phyloP scores from a whole-genome alignment of 2,329 filamentous ascomycete species.

The Moelleriella libera region DNA sequence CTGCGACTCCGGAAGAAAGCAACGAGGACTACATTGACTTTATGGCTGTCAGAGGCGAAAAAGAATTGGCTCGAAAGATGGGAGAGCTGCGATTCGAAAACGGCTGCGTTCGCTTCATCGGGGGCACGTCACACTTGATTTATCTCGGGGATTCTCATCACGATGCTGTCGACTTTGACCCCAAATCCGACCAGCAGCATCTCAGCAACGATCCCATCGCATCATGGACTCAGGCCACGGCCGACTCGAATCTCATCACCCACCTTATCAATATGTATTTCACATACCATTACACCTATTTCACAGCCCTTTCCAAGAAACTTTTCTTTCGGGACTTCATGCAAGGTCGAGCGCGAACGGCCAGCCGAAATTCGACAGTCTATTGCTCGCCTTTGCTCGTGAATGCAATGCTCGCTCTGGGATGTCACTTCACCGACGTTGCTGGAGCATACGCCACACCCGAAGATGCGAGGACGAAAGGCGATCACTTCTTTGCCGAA shows the following conservation, averaged over 20 bases:
- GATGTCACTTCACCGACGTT: conserved; percentile 80
- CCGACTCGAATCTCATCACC: conserved; percentile 62
- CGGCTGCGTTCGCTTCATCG: conserved; percentile 79
- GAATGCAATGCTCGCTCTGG: conserved; percentile 84
- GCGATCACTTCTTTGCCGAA: conserved; percentile 91
- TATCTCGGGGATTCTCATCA: conserved; percentile 47
- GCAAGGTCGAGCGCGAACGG: conserved; percentile 46
- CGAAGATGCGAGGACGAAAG: conserved; percentile 70
- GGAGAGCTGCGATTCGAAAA: conserved; percentile 79
- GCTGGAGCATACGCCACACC: conserved; percentile 56
- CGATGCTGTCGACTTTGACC: conserved; percentile 20
- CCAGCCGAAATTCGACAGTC: conserved; percentile 36
- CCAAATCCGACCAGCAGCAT: conserved; percentile 29
- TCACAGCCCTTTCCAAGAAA: conserved; percentile 75
- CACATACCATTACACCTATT: conserved; percentile 94
- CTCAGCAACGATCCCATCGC: conserved; percentile 55
- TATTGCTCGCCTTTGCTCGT: conserved; percentile 86
- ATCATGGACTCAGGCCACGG: conserved; percentile 79
- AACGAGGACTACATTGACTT: conserved; percentile 25
- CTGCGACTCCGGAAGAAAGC: conserved; percentile 18
- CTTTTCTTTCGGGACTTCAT: conserved; percentile 80
- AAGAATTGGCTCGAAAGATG: conserved; percentile 83
- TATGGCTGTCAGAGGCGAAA: conserved; percentile 44
- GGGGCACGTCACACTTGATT: conserved; percentile 86
- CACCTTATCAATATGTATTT: conserved; percentile 98